Evolutionary conservation across 2,329 filamentous ascomycete species (phyloP).

Genomic region (Calonectria montana): DNA sequence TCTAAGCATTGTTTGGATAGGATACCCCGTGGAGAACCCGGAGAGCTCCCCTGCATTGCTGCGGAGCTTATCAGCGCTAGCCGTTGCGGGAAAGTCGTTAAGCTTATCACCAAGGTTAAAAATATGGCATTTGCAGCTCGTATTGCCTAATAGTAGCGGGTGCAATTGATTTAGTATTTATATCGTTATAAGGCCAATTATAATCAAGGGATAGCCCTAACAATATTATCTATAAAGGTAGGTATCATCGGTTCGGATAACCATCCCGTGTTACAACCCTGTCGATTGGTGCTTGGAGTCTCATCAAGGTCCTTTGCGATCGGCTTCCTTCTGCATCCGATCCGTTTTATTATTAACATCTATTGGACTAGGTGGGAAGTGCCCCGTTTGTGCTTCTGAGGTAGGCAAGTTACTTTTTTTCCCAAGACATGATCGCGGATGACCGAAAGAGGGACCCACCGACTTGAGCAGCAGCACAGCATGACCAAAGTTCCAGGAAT

Average conservation of each 20-base stretch:
- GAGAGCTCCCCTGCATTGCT: background rate
- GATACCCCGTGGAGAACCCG: conserved; percentile 7
- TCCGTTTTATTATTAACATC: background rate
- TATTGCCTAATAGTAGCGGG: background rate
- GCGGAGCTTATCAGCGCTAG: background rate
- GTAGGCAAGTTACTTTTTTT: background rate
- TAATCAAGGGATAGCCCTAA: background rate
- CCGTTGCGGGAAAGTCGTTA: background rate
- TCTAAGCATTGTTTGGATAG: background rate
- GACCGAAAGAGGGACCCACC: background rate
- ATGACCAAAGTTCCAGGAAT: too few species aligned
- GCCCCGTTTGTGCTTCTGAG: background rate
- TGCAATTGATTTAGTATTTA: background rate
- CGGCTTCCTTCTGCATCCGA: background rate
- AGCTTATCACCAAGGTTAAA: conserved; percentile 10
- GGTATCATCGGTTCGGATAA: background rate
- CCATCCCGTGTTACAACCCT: background rate
- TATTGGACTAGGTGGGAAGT: background rate
- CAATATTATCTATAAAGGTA: background rate
- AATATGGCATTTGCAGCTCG: background rate
- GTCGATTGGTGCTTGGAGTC: background rate
- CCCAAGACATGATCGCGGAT: background rate
- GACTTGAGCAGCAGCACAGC: too few species aligned
- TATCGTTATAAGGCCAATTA: background rate
- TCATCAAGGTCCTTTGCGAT: background rate